Evolutionary conservation across 2,329 filamentous ascomycete species (phyloP), one percentile per base, ranked within the genome.

Genomic region (Hypoxylon sp.): DNA sequence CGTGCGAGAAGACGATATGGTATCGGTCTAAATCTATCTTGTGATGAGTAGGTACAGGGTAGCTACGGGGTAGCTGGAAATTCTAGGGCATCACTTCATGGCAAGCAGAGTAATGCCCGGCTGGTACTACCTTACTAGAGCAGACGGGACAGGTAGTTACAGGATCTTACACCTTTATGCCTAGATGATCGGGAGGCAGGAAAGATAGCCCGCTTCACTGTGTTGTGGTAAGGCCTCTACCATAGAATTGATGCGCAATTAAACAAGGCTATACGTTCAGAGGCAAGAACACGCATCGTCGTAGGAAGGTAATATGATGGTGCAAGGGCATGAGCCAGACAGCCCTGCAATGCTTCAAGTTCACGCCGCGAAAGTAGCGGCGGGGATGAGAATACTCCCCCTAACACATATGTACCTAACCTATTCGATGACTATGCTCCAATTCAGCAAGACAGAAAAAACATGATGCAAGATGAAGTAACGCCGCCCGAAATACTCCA

Each of bases 401-500:
- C 49, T 38, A 32, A 50, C 17, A 63, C 45, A 57, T 60, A 65
- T 63, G 51, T 64, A 60, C 63, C 60, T 61, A 57, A 60, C 63
- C 60, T 61, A 57, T 51, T 51, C 23, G 52, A 67, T 56, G 48
- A 48, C 56, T 46, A 64, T 69, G 67, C 67, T 67, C 60, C 56
- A 55, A 46, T 57, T 41, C 19, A 45, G 48, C 41, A 50, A 14
- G 50, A 36, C 41, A 50, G 21, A 56, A 41, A n/a, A 60, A 48
- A 23, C 17, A 63, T 60, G 52, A 69, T 66, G 63, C 59, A 63
- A 55, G 36, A 63, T 46, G 51, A 60, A 57, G 63, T 59, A 62
- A 67, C 60, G 60, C 67, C 67, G n/a, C 38, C 67, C 43, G 14
- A 45, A 67, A 61, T 21, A 68, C 59, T 67, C 67, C 67, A 58